Base-by-base conservation (phyloP, 805 yeast genomes). In the Vanderwaltozyma verrucispora region DNA sequence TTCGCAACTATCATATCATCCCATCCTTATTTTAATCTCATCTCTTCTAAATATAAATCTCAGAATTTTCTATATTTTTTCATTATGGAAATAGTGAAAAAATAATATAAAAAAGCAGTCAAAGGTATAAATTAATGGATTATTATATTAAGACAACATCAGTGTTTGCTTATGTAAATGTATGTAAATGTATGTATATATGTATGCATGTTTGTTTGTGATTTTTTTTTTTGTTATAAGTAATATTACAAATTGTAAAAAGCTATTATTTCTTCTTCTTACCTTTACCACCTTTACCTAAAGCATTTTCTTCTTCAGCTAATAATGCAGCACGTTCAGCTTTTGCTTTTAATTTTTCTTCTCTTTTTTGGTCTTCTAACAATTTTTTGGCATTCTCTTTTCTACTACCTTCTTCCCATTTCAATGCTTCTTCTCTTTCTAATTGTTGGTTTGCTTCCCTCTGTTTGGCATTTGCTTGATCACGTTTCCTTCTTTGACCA, bases 361-460 rank as follows among this genome's bases (percentile, higher is more conserved):
- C 51, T 30, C 38, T 51, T 42, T 58, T 58, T 34, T 51, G 51
- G 29, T 56, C 59, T 29, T 60, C 64, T n/a, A 41, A 34, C 29
- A 39, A 19, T 36, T 54, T 56, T 42, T 52, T 58, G 20, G 46
- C 36, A 33, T 38, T 53, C 2, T 46, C 45, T 33, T 47, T 47
- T 15, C 41, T 47, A 8, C 62, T 40, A 9, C 64, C 64, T 28
- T 51, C 43, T 13, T 50, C 53, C 64, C 64, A 60, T 34, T 55
- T 58, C 12, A 46, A 34, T 13, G 62, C 60, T 35, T 60, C 64
- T 33, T 47, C 57, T 13, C 56, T 57, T 33, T 59, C 64, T 17
- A 31, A 25, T 28, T 37, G 42, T n/a, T 41, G 52, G 11, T 27
- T 27, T 32, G 51, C 56, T 14, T 47, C 52, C 18, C 46, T 40